Base-by-base conservation (phyloP, 441 rosid species). In the Heliophila coronopifolia region DNA sequence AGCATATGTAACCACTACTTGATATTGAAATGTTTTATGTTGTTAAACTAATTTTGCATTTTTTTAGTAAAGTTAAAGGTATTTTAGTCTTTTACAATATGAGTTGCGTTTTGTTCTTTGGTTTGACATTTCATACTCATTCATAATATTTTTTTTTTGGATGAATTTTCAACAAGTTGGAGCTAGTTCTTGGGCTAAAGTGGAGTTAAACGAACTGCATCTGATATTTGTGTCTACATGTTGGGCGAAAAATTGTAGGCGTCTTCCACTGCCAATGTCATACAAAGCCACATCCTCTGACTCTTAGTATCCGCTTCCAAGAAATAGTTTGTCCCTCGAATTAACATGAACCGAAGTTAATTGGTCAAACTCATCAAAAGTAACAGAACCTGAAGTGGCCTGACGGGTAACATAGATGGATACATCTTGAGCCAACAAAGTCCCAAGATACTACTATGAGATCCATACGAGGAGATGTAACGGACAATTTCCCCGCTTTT, bases 291-390 rank as follows among this genome's bases (percentile, higher is more conserved):
- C 81, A 62, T 91, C 76, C 70, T 63, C 85, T 2, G 98, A 87
- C 70, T 63, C 85, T 2, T 96, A 87, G 73, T 87, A 87, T 28
- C 98, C 98, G 54, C 98, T 87, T 33, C 89, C 91, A 54, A 91
- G 95, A 74, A 91, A 85, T 44, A 83, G 77, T 59, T 81, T 83
- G 51, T 91, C 98, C 6, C 75, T 73, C 33, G 93, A 80, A 61
- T 91, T 91, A 22, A 83, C 91, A 54, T 91, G 96, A 45, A 91
- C 95, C 20, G 95, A 91, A 41, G 96, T 91, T 69, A 91, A 72
- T 16, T 78, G 96, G 47, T 91, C 95, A 53, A 91, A 91, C 25
- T 79, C 89, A 56, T 83, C 89, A 71, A 83, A 91, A 39, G 84
- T 81, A 48, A 77, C 76, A 16, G 78, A 63, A 44, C 77, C 76